These are phyloP conservation scores for Suillus americanus DNA, from an alignment of 768 basidiomycete genomes.

Conservation along the genomic window DNA sequence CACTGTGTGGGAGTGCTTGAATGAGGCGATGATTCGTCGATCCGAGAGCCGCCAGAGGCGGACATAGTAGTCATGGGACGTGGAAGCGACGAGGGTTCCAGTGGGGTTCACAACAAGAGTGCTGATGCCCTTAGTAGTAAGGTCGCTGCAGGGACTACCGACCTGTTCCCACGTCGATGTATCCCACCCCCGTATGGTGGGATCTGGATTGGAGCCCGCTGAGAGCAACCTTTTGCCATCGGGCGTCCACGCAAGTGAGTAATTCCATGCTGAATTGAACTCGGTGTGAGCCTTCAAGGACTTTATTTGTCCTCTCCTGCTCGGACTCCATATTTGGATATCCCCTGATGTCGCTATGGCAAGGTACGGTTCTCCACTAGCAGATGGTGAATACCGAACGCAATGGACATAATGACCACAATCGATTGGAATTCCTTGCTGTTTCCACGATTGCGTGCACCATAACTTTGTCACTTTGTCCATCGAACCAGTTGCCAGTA, in stretches of 20 bases:
- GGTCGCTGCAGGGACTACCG: background rate
- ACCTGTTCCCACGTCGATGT: background rate
- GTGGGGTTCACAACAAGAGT: background rate
- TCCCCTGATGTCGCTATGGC: background rate
- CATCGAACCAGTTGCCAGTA: background rate
- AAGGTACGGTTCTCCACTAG: background rate
- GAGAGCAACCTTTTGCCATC: background rate
- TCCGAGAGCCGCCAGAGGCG: background rate
- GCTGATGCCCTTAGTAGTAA: background rate
- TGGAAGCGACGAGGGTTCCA: background rate
- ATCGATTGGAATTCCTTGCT: background rate
- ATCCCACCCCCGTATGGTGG: background rate
- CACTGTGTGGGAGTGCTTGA: background rate
- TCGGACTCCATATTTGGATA: background rate
- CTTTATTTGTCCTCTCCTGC: background rate
- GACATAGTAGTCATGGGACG: background rate
- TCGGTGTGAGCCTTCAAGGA: background rate
- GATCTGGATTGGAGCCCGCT: background rate
- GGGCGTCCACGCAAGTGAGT: background rate
- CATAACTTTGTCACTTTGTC: background rate
- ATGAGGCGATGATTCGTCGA: background rate
- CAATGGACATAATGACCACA: background rate
- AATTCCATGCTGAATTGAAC: background rate
- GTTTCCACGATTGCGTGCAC: background rate
- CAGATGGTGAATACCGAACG: background rate